These are phyloP conservation scores for Wickerhamiella sergipiensis DNA, from an alignment of 805 yeast species.

Conservation along the genomic window DNA sequence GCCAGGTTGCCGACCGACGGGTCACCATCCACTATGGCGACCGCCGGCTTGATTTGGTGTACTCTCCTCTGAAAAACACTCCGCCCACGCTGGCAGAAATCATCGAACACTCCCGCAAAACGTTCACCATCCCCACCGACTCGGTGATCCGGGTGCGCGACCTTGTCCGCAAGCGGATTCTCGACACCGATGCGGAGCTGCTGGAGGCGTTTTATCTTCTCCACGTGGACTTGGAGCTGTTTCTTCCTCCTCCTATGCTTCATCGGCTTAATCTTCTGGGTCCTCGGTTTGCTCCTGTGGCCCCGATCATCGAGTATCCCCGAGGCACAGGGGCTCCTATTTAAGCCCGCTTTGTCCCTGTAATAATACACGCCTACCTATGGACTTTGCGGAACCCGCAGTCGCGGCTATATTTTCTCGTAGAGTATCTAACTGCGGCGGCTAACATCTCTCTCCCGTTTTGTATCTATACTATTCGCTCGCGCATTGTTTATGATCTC, in stretches of 20 bases:
- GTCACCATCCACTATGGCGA: constrained; percentile 23
- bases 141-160: constrained; percentile 27
- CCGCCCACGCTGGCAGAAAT: constrained; percentile 72
- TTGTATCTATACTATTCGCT: too few species aligned
- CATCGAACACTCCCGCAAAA: constrained; percentile 60
- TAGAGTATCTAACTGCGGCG: too few species aligned
- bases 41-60: constrained; percentile 43
- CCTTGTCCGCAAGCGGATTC: constrained; percentile 18
- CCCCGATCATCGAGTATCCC: neutral
- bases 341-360: neutral
- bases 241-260: constrained; percentile 21
- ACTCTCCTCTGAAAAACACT: constrained; percentile 48
- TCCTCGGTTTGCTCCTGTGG: neutral
- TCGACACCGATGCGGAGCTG: constrained; percentile 35
- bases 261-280: neutral
- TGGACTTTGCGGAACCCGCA: too few species aligned
- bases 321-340: neutral
- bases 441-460: too few species aligned
- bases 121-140: constrained; percentile 43
- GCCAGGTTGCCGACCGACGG: constrained; percentile 14
- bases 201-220: constrained; percentile 32
- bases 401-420: too few species aligned
- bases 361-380: neutral
- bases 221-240: constrained; percentile 31
- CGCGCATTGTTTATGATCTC: too few species aligned